Conservation (phyloP, 352 stramenopile genomes). For the Pilasporangium apinafurcum region DNA sequence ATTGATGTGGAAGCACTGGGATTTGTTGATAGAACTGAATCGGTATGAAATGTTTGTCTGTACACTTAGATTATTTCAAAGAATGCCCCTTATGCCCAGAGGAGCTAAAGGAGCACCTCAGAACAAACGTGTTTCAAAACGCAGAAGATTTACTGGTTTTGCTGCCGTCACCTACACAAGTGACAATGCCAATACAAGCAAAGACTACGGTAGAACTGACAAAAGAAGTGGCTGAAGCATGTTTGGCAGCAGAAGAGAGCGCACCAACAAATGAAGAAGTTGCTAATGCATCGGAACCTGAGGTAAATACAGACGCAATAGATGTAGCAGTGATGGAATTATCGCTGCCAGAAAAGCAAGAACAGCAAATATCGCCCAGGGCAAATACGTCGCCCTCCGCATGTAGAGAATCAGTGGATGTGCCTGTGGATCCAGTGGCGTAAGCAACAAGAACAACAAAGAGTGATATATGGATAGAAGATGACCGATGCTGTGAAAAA, state of each 20-base stretch:
- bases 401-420: conserved; percentile 2
- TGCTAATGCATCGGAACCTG: not conserved
- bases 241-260: too few relatives aligned
- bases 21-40: not conserved
- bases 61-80: conserved; percentile 16
- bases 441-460: conserved; percentile 17
- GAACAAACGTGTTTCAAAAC: conserved; percentile 8
- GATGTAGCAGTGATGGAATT: not conserved
- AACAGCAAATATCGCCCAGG: not conserved
- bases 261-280: conserved; percentile 3
- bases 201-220: conserved; percentile 1
- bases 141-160: conserved; percentile 21
- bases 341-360: not conserved
- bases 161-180: conserved; percentile 14
- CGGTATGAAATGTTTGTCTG: too few relatives aligned
- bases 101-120: conserved; percentile 13
- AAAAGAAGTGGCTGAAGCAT: too few relatives aligned
- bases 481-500: too few relatives aligned
- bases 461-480: too few relatives aligned
- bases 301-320: not conserved
- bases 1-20: not conserved
- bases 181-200: conserved; percentile 4
- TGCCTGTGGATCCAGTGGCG: conserved; percentile 9
- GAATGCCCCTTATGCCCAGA: conserved; percentile 19
- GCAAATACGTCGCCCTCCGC: not conserved